Evolutionary conservation across 495 filamentous ascomycete species (phyloP), one percentile per base, ranked within the genome.

Genomic region (Neurospora sp.): DNA sequence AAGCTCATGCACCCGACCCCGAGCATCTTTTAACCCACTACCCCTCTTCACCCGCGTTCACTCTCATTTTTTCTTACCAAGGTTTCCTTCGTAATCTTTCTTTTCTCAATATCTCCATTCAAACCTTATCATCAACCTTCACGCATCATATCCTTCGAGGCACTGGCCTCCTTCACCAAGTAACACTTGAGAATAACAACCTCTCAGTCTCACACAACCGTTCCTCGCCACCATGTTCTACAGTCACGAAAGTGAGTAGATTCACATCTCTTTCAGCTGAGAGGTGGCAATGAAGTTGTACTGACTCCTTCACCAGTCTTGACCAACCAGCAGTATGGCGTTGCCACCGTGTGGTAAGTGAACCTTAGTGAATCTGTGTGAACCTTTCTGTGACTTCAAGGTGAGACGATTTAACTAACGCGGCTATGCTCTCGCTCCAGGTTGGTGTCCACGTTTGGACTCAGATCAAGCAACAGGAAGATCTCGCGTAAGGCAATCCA

Each of bases 321-420:
- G 71, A 97, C 93, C 6, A 94, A 88, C 65, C 90, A 90, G 53
- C 91, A 94, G 78, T 91, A 97, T 84, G 96, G 96, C 39, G 93
- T 99, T 71, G 93, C 95, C 5, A 98, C 95, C 3, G 90, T 99
- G 69, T 99, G 96, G 94, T 97, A 85, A 80, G 89, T 79, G 71
- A 48, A 38, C 44, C 38, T 38, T 9, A 22, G 16, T 9, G 5
- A 65, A 46, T n/a, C 20, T 27, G 8, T 0, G 10, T 20, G 9
- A 59, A 65, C 53, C 27, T 35, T 11, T 11, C 14, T 1, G 39
- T 69, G 14, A 59, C 18, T 48, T 27, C 27, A 12, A 16, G 68
- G 7, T 9, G 11, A 20, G 12, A 38, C 20, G 6, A 14, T 38
- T 31, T 61, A 73, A 69, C 39, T 39, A 42, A 59, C 53, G 53